These are phyloP conservation scores for Gnomoniopsis sp. DNA, from an alignment of 2,329 filamentous ascomycete genomes.

Conservation along the genomic window DNA sequence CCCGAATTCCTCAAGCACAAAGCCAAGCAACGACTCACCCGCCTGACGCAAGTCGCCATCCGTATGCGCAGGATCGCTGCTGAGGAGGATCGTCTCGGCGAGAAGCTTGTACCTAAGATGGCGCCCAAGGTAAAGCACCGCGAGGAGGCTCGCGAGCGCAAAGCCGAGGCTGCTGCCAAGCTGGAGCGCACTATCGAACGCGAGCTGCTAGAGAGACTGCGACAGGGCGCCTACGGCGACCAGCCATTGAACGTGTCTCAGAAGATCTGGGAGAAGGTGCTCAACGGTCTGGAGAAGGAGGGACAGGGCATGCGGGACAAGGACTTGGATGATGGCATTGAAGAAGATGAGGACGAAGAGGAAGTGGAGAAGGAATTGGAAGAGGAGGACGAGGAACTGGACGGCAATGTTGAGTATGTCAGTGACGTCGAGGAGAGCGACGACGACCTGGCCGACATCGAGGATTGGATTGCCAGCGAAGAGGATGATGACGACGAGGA, in stretches of 20 bases:
- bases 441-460: constrained; percentile 73
- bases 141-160: constrained; percentile 67
- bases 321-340: constrained; percentile 84
- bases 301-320: constrained; percentile 80
- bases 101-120: constrained; percentile 81
- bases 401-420: constrained; percentile 85
- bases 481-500: constrained; percentile 58
- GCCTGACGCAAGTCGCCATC: constrained; percentile 88
- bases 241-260: constrained; percentile 94
- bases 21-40: constrained; percentile 92
- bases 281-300: constrained; percentile 82
- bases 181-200: constrained; percentile 94
- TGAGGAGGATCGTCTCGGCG: constrained; percentile 85
- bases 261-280: constrained; percentile 94
- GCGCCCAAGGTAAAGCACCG: constrained; percentile 83
- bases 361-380: constrained; percentile 64
- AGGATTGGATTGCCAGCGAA: constrained; percentile 89
- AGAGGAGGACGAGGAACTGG: constrained; percentile 66
- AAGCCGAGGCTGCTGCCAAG: constrained; percentile 80
- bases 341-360: constrained; percentile 68
- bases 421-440: constrained; percentile 85
- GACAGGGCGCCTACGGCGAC: constrained; percentile 92
- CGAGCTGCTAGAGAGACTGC: constrained; percentile 85
- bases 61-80: constrained; percentile 74
- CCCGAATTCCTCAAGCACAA: constrained; percentile 92